These are phyloP conservation scores for Phytophthora melonis DNA, from an alignment of 352 stramenopile species.

Conservation along the genomic window DNA sequence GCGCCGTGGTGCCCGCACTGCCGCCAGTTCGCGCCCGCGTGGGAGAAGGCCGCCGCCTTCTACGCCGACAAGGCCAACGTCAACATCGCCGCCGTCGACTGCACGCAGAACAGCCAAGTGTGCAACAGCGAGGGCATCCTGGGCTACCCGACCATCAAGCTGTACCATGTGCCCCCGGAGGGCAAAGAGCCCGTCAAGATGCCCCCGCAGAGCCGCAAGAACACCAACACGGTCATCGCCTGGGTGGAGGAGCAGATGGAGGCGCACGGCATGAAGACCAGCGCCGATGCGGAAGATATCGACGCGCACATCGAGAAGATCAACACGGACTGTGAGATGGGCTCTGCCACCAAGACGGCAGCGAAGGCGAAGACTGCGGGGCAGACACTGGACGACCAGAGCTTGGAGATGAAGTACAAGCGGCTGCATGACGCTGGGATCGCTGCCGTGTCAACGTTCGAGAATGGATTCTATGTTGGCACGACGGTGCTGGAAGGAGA, in stretches of 20 bases:
- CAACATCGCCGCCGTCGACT: conserved; percentile 80
- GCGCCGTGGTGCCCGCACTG: conserved; percentile 86
- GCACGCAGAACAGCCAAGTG: conserved; percentile 60
- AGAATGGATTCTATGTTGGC: conserved; percentile 82
- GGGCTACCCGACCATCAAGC: conserved; percentile 72
- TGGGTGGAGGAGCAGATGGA: conserved; percentile 73
- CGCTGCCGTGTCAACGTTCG: conserved; percentile 71
- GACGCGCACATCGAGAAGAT: conserved; percentile 66
- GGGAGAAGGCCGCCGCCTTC: conserved; percentile 73
- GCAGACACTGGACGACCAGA: conserved; percentile 42
- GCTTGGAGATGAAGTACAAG: conserved; percentile 67
- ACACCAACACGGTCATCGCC: conserved; percentile 66
- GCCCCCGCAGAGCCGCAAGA: conserved; percentile 44
- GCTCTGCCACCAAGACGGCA: conserved; percentile 10
- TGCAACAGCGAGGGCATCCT: conserved; percentile 72
- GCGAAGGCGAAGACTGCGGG: conserved; percentile 24
- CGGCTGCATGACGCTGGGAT: conserved; percentile 71
- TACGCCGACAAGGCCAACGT: conserved; percentile 65
- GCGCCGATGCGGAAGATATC: conserved; percentile 56
- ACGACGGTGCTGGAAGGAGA: conserved; percentile 63
- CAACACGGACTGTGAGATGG: conserved; percentile 52
- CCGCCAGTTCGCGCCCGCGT: conserved; percentile 73
- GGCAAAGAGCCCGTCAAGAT: conserved; percentile 48
- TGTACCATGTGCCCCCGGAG: conserved; percentile 68
- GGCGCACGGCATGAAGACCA: conserved; percentile 56